Evolutionary conservation across 805 yeast species (phyloP).

Genomic region (Metschnikowia cubensis): DNA sequence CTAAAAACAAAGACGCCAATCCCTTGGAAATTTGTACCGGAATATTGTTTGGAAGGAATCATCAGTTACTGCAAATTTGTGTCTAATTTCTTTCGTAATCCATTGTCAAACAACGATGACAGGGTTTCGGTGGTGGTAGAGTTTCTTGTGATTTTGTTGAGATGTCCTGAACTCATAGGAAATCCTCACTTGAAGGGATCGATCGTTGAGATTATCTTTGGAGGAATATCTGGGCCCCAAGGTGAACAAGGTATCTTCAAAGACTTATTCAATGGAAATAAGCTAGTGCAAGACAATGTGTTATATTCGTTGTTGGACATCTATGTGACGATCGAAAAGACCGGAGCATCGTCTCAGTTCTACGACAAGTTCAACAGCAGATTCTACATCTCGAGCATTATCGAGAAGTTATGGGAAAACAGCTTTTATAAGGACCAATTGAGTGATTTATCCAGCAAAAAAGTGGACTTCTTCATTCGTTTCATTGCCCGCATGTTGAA

Average conservation of each 20-base stretch:
- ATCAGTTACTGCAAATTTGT: slow-evolving; percentile 66
- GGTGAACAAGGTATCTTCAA: slow-evolving; percentile 75
- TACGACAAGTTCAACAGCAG: slow-evolving; percentile 93
- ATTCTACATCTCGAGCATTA: slow-evolving; percentile 76
- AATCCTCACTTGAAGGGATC: slow-evolving; percentile 92
- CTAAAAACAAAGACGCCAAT: slow-evolving; percentile 60
- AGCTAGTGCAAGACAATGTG: slow-evolving; percentile 58
- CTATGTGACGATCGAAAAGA: slow-evolving; percentile 91
- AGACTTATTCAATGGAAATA: slow-evolving; percentile 58
- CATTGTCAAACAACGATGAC: slow-evolving; percentile 49
- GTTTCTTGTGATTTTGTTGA: slow-evolving; percentile 66
- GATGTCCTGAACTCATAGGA: slow-evolving; percentile 81
- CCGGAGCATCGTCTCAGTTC: slow-evolving; percentile 92
- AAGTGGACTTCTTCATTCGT: slow-evolving; percentile 82
- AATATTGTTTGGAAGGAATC: slow-evolving; percentile 77
- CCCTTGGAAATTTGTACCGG: slow-evolving; percentile 84
- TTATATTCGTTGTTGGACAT: slow-evolving; percentile 82
- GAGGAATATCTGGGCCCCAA: slow-evolving; percentile 53
- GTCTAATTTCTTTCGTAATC: slow-evolving; percentile 51
- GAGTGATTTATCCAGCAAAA: slow-evolving; percentile 57
- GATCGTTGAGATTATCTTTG: slow-evolving; percentile 78
- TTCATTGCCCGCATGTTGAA: slow-evolving; percentile 93
- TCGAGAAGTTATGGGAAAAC: slow-evolving; percentile 80
- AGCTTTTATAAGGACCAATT: slow-evolving; percentile 67
- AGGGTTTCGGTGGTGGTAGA: slow-evolving; percentile 61